Evolutionary conservation across 352 stramenopile species (phyloP), one percentile per base, ranked within the genome.

Genomic region (Pythium apleroticum): DNA sequence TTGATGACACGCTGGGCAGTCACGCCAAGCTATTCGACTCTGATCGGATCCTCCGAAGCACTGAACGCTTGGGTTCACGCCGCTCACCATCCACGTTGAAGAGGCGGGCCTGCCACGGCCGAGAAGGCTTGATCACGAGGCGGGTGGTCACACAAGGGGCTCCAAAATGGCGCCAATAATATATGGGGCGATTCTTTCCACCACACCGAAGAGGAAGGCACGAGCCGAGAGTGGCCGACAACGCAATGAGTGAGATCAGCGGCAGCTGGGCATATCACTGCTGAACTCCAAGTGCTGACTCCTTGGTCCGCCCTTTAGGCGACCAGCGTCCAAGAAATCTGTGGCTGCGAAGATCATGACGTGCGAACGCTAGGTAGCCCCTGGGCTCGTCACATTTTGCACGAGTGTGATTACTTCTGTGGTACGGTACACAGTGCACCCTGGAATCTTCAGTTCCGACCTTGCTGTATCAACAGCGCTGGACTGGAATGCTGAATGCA

Each of bases 381-480:
- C 17, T 8, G 43, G 43, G 10, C 43, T 50, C 43, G 43, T 50
- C 43, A 50, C 43, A 50, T 50, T 50, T n/a, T 50, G 43, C 43
- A 15, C 19, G n/a, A 50, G 43, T 27, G 3, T 4, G 39, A 48
- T 48, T 17, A 24, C 39, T 48, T 24, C 39, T 48, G 39, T n/a
- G n/a, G n/a, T 33, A 33, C 39, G 17, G 39, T 48, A 48, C 39
- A 48, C 14, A 48, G 39, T 7, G 14, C 12, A 20, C 5, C 15
- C 15, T 14, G 14, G 14, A 3, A 17, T 43, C 3, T 14, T n/a
- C n/a, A 48, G 39, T 8, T 12, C 3, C 39, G n/a, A 17, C 15
- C n/a, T 5, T 24, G 9, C 39, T 24, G 39, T 48, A 48, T 0
- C 14, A 22, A 24, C 39, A 48, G 39, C n/a, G n/a, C n/a, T n/a